Conservation (phyloP, 345 rosid genomes). For the Gossypium bickii region DNA sequence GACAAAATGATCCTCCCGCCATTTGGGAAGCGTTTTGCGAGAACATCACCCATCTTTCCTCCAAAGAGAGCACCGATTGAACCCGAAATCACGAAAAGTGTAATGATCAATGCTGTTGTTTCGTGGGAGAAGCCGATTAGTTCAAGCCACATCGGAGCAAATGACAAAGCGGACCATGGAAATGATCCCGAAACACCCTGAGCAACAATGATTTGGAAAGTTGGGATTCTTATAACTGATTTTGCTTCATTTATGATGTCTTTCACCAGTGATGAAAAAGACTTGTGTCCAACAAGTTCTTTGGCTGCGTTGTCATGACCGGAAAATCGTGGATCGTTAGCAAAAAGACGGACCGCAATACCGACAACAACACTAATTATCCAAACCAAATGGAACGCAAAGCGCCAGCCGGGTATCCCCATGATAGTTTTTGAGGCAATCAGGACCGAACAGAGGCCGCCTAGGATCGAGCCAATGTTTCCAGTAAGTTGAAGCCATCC, state of each 20-base stretch:
- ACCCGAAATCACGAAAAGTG: slow-evolving; percentile 33
- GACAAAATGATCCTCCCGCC: slow-evolving; percentile 54
- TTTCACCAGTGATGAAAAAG: slow-evolving; percentile 39
- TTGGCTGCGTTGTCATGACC: slow-evolving; percentile 18
- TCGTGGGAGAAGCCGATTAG: slow-evolving; percentile 62
- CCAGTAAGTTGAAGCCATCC: slow-evolving; percentile 73
- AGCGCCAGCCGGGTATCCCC: slow-evolving; percentile 75
- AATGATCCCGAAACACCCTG: slow-evolving; percentile 63
- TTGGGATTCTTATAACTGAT: slow-evolving; percentile 45
- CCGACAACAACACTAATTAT: slow-evolving; percentile 62
- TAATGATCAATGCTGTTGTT: slow-evolving; percentile 43
- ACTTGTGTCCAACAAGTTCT: slow-evolving; percentile 13
- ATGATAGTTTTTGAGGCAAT: slow-evolving; percentile 61
- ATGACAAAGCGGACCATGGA: slow-evolving; percentile 62
- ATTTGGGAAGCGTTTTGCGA: slow-evolving; percentile 44
- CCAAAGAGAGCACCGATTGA: slow-evolving; percentile 50
- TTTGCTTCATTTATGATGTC: slow-evolving; percentile 47
- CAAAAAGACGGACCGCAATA: slow-evolving; percentile 48
- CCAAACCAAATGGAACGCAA: slow-evolving; percentile 63
- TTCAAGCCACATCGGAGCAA: slow-evolving; percentile 64
- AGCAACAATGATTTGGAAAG: slow-evolving; percentile 66
- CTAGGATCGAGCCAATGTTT: slow-evolving; percentile 57
- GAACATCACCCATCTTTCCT: slow-evolving; percentile 57
- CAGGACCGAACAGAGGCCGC: slow-evolving; percentile 48
- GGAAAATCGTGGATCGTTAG: slow-evolving; percentile 54